Evolutionary conservation across 2,329 filamentous ascomycete genomes (phyloP), one percentile per base, ranked within the genome.

Genomic region (Dendryphion nanum): DNA sequence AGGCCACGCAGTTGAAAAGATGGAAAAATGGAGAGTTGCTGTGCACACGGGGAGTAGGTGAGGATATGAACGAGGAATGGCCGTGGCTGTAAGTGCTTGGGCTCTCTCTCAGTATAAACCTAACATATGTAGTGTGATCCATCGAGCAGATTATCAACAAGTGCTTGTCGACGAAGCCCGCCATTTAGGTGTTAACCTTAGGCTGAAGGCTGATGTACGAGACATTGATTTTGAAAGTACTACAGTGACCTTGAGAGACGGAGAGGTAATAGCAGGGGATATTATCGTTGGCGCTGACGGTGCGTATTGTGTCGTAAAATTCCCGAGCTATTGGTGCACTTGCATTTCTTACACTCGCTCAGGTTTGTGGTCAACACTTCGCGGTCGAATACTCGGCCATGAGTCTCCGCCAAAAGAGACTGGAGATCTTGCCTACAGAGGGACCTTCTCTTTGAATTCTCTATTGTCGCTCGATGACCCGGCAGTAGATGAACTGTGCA

Each of bases 391-490:
- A 13, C 55, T 78, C 0, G 70, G 70, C 0, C 63, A 55, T 0
- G 62, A 68, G 4, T 74, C 76, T 23, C 64, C 66, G 5, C 77
- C 81, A 0, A 55, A 72, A 7, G 71, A 75, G 0, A 83, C 79
- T 0, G 79, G 79, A 0, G 80, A 83, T 51, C 56, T 83, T 24
- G 81, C 79, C 1, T 85, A 83, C 50, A 70, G 81, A 2, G 73
- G 41, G 5, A 47, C 44, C 3, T 44, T 47, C 30, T 39, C 38
- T 15, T 35, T 21, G 2, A 14, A 19, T n/a, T 18, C 41, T 17
- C 38, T 47, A 3, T 29, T 29, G 17, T 8, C 38, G 14, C 41
- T 47, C 19, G 15, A 40, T 10, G 38, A 41, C 18, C 38, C 44
- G 15, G 31, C 31, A 6, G 36, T 47, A 5, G 38, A 47, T 35